Percentiles rank a stretch among this genome's conserved stretches.
Evolutionary conservation across 2,329 filamentous ascomycete species (phyloP).

Genomic region (Hypoxylon sp.): DNA sequence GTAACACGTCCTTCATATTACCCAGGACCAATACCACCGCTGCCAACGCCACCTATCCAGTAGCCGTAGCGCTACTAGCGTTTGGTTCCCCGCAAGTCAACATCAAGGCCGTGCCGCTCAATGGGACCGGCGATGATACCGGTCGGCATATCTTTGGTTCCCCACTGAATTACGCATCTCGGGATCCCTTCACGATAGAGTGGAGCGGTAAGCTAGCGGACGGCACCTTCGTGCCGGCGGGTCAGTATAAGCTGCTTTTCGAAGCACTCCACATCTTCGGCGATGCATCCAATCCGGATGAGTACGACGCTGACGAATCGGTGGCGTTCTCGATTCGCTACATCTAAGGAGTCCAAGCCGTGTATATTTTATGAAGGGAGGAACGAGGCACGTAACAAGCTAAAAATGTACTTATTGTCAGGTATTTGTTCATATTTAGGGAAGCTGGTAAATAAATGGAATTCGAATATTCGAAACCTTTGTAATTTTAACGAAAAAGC

Average conservation of each 20-base stretch:
- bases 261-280: conserved; percentile 67
- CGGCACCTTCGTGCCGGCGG: conserved; percentile 64
- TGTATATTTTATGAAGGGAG: conserved; percentile 18
- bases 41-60: conserved; percentile 56
- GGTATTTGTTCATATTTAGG: conserved; percentile 1
- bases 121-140: conserved; percentile 53
- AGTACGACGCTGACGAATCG: conserved; percentile 64
- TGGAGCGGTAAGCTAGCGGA: conserved; percentile 66
- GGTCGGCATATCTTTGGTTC: conserved; percentile 60
- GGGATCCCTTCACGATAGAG: conserved; percentile 51
- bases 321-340: conserved; percentile 64
- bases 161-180: conserved; percentile 57
- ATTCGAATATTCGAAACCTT: not conserved
- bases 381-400: conserved; percentile 3
- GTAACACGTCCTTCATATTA: conserved; percentile 49
- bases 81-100: conserved; percentile 63
- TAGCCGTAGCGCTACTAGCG: conserved; percentile 59
- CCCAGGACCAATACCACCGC: conserved; percentile 45
- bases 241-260: conserved; percentile 65
- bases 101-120: conserved; percentile 62
- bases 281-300: conserved; percentile 58
- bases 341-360: conserved; percentile 4
- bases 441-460: conserved; percentile 11
- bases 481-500: too few species aligned
- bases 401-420: not conserved